Evolutionary conservation across 2,329 filamentous ascomycete species (phyloP), one percentile per base, ranked within the genome.

Genomic region (Cladophialophora chaetospira): DNA sequence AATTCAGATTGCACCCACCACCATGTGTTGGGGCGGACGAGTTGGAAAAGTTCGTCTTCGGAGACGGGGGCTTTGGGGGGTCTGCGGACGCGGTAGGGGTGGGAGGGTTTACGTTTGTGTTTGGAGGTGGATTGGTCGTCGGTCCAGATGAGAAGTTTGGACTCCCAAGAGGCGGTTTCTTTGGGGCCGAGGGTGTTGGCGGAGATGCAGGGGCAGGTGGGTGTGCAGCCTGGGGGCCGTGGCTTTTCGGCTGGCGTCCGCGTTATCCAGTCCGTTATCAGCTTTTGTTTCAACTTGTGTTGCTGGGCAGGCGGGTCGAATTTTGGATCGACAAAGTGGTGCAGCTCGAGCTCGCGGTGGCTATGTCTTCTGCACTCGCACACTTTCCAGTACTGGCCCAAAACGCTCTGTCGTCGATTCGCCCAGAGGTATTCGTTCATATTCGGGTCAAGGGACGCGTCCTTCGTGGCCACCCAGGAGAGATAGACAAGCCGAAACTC

Each of bases 321-420:
- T 5, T 19, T 38, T n/a, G n/a, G 38, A 10, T 31, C 51, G 13
- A 45, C 17, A n/a, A 31, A 23, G 13, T 35, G 17, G 17, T 23
- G 13, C 9, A n/a, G 38, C n/a, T 46, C 31, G 17, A 28, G 26
- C 10, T 52, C n/a, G 19, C 57, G 55, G 42, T 40, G 35, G 35
- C 45, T 52, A 15, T 59, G 42, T 33, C 57, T 48, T 8, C 25
- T 50, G 23, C 57, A 59, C 3, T 56, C 38, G 26, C 57, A 59
- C 26, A 11, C 42, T 40, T 31, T 42, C 36, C 45, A 52, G 29
- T 59, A 59, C 21, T 59, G 44, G 10, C 26, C 46, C 5, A 59
- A 23, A 33, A 52, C 49, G 23, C 21, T 47, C 29, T 57, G 55
- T 13, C 29, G 28, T 8, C n/a, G 19, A 17, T 42, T 53, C n/a